These are phyloP conservation scores for Teratosphaeria pseudoeucalypti DNA, from an alignment of 2,329 filamentous ascomycete genomes.

Conservation along the genomic window DNA sequence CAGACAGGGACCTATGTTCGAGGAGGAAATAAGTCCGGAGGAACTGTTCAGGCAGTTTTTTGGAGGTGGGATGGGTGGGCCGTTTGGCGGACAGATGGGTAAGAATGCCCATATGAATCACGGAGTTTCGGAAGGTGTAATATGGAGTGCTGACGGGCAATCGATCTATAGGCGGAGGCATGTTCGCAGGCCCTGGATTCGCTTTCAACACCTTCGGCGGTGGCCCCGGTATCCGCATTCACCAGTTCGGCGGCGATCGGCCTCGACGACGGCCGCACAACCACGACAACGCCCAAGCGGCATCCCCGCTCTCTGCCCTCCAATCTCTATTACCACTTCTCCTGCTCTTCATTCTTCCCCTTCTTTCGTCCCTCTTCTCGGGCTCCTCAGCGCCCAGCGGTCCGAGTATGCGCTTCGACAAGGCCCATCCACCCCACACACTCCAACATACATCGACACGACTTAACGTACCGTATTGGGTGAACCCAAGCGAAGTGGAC, in stretches of 20 bases:
- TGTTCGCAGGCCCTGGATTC: conserved; percentile 60
- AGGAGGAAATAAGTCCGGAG: conserved; percentile 89
- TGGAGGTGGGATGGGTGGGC: conserved; percentile 57
- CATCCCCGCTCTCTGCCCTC: conserved; percentile 34
- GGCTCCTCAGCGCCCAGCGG: conserved; percentile 46
- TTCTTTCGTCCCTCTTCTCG: conserved; percentile 72
- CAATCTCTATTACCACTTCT: conserved; percentile 62
- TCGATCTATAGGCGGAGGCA: conserved; percentile 25
- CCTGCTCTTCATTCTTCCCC: conserved; percentile 72
- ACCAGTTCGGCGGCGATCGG: conserved; percentile 79
- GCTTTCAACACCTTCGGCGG: conserved; percentile 85
- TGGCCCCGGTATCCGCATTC: conserved; percentile 81
- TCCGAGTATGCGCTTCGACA: conserved; percentile 68
- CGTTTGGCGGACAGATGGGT: conserved; percentile 46
- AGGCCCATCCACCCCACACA: conserved; percentile 60
- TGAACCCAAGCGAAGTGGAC: conserved; percentile 68
- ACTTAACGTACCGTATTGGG: conserved; percentile 70
- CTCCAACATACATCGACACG: conserved; percentile 59
- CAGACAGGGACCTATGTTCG: conserved; percentile 52
- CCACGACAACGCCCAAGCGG: conserved; percentile 35
- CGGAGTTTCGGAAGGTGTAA: conserved; percentile 2
- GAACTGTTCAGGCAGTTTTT: conserved; percentile 98
- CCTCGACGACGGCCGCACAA: conserved; percentile 67
- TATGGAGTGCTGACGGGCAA: not conserved
- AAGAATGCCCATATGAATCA: not conserved